phyloP scores from a whole-genome alignment of 2,329 filamentous ascomycete species.

The Xylaria digitata region DNA sequence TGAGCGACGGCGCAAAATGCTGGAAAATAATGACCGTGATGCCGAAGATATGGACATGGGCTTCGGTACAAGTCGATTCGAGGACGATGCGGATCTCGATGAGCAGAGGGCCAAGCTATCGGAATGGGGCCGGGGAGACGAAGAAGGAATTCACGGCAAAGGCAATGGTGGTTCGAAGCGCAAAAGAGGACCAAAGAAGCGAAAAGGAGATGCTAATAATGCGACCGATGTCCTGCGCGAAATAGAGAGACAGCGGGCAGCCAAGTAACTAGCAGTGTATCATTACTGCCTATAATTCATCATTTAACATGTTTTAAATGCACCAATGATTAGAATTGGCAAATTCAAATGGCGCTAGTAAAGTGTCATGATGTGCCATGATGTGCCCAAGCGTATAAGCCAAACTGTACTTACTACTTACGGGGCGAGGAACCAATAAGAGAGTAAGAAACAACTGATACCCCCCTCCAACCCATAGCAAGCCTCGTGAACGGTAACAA shows the following conservation, averaged over 20 bases:
- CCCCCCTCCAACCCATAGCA: constrained; percentile 15
- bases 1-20: constrained; percentile 77
- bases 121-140: constrained; percentile 68
- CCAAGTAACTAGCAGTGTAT: constrained; percentile 40
- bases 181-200: constrained; percentile 79
- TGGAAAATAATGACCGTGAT: constrained; percentile 80
- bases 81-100: constrained; percentile 87
- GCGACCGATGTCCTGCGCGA: constrained; percentile 83
- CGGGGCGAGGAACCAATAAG: constrained; percentile 22
- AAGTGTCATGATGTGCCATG: neutral
- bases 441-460: constrained; percentile 8
- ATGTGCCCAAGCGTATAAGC: neutral
- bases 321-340: neutral
- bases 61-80: constrained; percentile 87
- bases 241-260: constrained; percentile 69
- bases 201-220: constrained; percentile 82
- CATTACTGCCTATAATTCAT: neutral
- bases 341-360: neutral
- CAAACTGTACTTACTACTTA: constrained; percentile 10
- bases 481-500: constrained; percentile 8
- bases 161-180: constrained; percentile 65
- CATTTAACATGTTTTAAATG: neutral
- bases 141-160: constrained; percentile 58
- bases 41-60: constrained; percentile 93
- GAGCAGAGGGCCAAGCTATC: constrained; percentile 73